Base-by-base conservation (phyloP, 2,329 filamentous ascomycete species). In the Exophiala sp. region DNA sequence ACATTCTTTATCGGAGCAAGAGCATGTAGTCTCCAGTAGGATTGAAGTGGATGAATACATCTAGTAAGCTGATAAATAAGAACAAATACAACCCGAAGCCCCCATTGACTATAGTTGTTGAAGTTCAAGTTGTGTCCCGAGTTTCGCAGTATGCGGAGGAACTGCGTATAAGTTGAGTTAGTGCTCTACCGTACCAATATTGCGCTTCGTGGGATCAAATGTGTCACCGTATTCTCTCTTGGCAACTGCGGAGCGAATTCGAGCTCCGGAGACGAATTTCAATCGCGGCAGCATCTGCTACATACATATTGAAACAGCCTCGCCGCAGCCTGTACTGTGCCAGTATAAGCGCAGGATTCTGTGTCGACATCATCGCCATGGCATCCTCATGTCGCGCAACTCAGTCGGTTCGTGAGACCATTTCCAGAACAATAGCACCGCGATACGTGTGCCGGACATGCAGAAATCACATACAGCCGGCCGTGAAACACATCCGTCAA, bases 371-470 rank as follows among this genome's bases (percentile, higher is more conserved):
- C 13, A 8, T 6, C 14, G 16, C 16, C 1, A 52, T 52, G 50
- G 50, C 50, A 18, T 44, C 51, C 9, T 38, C 42, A 5, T 44
- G 29, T 18, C 52, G 42, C n/a, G 48, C 41, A 29, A 43, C 51
- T 21, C 35, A 35, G 23, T 35, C 48, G 10, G 16, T 57, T n/a
- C 29, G 47, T 32, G 52, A 45, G 13, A 37, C 45, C 14, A 14
- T 57, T 2, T 27, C 48, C 1, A 32, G 21, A 13, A 23, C 48
- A 14, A 16, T 37, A 2, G 35, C 37, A 18, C 39, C 44, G 7
- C 47, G 27, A 40, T 53, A 56, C 27, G 39, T 58, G 9, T 58
- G 55, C 48, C 43, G 50, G 24, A 46, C 42, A 10, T 58, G 55
- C 41, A 46, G 50, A 35, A 40, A 27, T 37, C 43, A 46, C 29